Conservation (phyloP, 2,329 filamentous ascomycete genomes). For the Thelonectria discophora region DNA sequence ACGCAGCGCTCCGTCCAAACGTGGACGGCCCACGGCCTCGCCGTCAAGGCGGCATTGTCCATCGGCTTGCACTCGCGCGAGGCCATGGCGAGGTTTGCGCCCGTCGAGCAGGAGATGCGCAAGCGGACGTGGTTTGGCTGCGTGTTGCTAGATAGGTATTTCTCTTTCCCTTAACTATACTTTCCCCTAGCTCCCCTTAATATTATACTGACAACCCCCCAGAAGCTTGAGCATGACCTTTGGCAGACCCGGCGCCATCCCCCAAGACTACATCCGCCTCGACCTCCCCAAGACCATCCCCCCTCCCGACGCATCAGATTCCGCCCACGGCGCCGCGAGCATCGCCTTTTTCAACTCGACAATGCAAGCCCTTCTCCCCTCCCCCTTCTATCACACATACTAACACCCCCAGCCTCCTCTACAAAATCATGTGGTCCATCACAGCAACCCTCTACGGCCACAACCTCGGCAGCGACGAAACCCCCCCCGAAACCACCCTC, state of each 20-base stretch:
- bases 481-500: conserved; percentile 13
- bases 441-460: conserved; percentile 26
- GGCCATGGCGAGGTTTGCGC: conserved; percentile 47
- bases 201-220: neutral
- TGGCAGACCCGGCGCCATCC: conserved; percentile 27
- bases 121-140: conserved; percentile 55
- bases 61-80: conserved; percentile 60
- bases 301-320: neutral
- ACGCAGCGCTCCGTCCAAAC: conserved; percentile 62
- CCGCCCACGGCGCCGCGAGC: conserved; percentile 4
- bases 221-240: conserved; percentile 32
- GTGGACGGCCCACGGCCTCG: conserved; percentile 63
- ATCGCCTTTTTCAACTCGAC: conserved; percentile 28
- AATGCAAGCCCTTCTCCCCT: neutral
- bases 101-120: conserved; percentile 56
- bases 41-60: conserved; percentile 59
- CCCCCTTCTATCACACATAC: accelerated
- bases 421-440: conserved; percentile 23
- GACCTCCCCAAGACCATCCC: conserved; percentile 9
- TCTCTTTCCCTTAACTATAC: too few species aligned
- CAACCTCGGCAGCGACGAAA: conserved; percentile 27
- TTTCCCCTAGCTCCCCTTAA: neutral
- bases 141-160: conserved; percentile 29
- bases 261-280: conserved; percentile 29
- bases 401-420: conserved; percentile 12